Evolutionary conservation across 371 early-diverging fungal species (phyloP).

Genomic region (Saksenaea oblongispora): DNA sequence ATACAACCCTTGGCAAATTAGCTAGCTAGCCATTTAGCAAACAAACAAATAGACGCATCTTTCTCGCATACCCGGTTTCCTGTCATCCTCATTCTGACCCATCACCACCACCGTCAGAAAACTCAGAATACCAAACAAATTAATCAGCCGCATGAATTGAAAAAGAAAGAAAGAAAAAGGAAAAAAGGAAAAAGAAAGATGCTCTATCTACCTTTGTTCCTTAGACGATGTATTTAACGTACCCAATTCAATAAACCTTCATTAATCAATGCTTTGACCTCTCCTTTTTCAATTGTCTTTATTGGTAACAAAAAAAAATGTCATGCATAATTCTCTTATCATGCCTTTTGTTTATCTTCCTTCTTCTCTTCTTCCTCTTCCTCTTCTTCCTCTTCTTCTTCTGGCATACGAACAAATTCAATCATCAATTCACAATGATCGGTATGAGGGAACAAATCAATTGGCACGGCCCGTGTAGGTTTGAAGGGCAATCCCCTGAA

Average conservation of each 20-base stretch:
- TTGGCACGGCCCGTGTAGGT: slow-evolving; percentile 59
- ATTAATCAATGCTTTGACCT: neutral
- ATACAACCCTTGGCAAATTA: slow-evolving; percentile 22
- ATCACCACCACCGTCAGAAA: neutral
- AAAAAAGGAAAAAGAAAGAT: neutral
- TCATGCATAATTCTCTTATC: neutral
- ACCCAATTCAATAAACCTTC: neutral
- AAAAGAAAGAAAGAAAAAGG: neutral
- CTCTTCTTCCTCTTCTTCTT: neutral
- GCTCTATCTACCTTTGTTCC: no score
- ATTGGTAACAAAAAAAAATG: neutral
- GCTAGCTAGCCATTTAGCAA: no score
- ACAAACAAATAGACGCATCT: neutral
- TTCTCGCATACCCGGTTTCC: neutral
- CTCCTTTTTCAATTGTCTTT: neutral
- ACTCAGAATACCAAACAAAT: neutral
- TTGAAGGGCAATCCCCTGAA: slow-evolving; percentile 64
- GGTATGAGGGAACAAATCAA: slow-evolving; percentile 86
- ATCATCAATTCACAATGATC: slow-evolving; percentile 74
- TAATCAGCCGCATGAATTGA: neutral
- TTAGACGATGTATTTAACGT: neutral
- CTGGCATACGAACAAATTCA: slow-evolving; percentile 49
- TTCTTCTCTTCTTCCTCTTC: neutral
- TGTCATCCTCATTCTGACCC: neutral
- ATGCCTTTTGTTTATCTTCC: neutral